Evolutionary conservation across 1,284 basidiomycete genomes (phyloP).

Genomic region (Cystobasidium sp.): DNA sequence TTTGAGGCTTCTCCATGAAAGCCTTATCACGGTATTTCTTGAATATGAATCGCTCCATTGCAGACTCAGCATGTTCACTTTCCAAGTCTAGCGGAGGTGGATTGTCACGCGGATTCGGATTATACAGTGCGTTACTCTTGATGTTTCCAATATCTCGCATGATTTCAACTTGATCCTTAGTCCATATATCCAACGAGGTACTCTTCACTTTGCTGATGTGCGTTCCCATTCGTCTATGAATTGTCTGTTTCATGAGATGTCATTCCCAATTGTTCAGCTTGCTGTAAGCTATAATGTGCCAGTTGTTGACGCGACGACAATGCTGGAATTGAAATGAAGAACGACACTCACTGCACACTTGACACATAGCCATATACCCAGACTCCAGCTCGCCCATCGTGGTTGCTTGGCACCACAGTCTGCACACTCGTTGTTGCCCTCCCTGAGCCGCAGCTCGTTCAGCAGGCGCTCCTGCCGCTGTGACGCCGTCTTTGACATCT

Average conservation of each 20-base stretch:
- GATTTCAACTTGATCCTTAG: constrained; percentile 34
- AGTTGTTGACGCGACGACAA: neutral
- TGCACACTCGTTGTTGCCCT: constrained; percentile 41
- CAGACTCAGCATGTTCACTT: constrained; percentile 33
- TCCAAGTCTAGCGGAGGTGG: constrained; percentile 36
- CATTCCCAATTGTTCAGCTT: neutral
- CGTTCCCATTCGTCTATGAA: constrained; percentile 39
- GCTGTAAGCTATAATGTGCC: too few relatives aligned
- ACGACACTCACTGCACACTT: constrained; percentile 29
- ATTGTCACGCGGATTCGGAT: constrained; percentile 15
- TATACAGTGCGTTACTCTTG: constrained; percentile 15
- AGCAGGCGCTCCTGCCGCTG: constrained; percentile 37
- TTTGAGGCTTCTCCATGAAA: constrained; percentile 33
- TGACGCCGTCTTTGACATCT: constrained; percentile 23
- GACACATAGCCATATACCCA: constrained; percentile 44
- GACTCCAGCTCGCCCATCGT: constrained; percentile 41
- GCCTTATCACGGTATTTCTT: constrained; percentile 39
- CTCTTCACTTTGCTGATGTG: constrained; percentile 43
- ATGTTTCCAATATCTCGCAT: constrained; percentile 41
- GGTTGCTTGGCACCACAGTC: constrained; percentile 31
- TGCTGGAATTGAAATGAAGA: neutral
- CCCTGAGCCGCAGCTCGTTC: constrained; percentile 7
- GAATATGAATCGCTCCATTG: constrained; percentile 29
- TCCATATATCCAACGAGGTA: constrained; percentile 38
- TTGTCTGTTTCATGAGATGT: neutral